Base-by-base conservation (phyloP, 192 early-diverging fungal species). In the Coemansia sp. region DNA sequence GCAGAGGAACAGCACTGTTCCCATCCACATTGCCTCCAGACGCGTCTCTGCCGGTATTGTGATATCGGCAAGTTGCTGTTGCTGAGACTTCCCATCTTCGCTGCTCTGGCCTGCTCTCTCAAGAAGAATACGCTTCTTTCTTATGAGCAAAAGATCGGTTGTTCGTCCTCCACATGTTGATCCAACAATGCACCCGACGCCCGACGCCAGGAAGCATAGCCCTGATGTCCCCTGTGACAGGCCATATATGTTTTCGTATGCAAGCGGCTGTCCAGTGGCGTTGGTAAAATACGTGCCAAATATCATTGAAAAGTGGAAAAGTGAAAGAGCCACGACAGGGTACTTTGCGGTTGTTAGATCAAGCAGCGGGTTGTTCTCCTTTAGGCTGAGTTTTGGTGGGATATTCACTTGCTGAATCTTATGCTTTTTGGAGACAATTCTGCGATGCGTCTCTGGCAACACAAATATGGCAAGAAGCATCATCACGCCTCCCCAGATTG, bases 371-470 rank as follows among this genome's bases (percentile, higher is more conserved):
- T 84, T 84, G 56, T 76, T 84, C 16, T 65, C 49, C 41, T 67
- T 75, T 8, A 75, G 11, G 9, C 56, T 44, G 10, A 75, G 52
- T 2, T 7, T 48, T 23, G 52, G 65, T 53, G 84, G 79, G 10
- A 79, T 72, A 26, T 72, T 72, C n/a, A 77, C 63, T 9, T 67
- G 76, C 50, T 72, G 73, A 11, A 85, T 81, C 9, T 8, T 11
- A 45, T 76, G 42, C 39, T 63, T 70, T n/a, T 48, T 50, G 6
- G 79, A 42, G 12, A 85, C 76, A 8, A 76, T 64, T 12, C 70
- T 58, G 37, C 84, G 76, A 18, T 82, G 77, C 0, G 89, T 91
- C 68, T 91, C 89, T 15, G 89, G 86, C 59, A 89, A 54, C 26
- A 86, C 80, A 62, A 88, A 76, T n/a, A 83, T 69, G 1, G 77